phyloP scores from a whole-genome alignment of 1,284 basidiomycete genomes.

The Ustilago trichophora region DNA sequence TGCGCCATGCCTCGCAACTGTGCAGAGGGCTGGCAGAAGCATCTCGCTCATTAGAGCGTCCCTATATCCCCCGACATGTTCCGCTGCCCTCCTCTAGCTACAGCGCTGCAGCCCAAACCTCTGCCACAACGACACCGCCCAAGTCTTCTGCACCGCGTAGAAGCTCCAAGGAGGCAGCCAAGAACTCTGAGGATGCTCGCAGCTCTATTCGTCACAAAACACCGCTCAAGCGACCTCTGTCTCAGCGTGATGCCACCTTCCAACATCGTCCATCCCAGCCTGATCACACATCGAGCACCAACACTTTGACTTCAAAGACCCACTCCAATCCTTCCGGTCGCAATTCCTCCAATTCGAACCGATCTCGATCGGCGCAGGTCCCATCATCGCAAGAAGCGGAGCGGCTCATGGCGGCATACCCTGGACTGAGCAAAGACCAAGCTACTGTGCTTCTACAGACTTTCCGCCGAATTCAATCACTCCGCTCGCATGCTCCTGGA shows the following conservation, averaged over 20 bases:
- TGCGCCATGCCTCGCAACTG: constrained; percentile 40
- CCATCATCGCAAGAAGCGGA: not conserved
- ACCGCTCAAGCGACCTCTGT: too few species aligned
- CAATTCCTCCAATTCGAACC: too few species aligned
- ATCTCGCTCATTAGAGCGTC: constrained; percentile 20
- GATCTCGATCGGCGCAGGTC: too few species aligned
- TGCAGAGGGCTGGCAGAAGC: constrained; percentile 37
- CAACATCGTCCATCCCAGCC: too few species aligned
- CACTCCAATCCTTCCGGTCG: too few species aligned
- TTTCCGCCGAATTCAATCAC: constrained; percentile 1
- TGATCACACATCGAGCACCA: too few species aligned
- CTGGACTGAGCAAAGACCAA: constrained; percentile 7
- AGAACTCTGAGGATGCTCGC: too few species aligned
- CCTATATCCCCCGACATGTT: constrained; percentile 33
- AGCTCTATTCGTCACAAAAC: too few species aligned
- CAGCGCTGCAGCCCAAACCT: constrained; percentile 4
- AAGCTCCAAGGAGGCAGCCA: too few species aligned
- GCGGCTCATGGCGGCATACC: constrained; percentile 6
- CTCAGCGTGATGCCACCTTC: too few species aligned
- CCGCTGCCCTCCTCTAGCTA: constrained; percentile 37
- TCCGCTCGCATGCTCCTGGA: constrained; percentile 9
- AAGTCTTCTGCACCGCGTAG: too few species aligned
- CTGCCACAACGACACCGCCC: not conserved
- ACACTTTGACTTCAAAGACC: too few species aligned
- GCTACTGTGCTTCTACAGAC: constrained; percentile 8